Evolutionary conservation across 495 filamentous ascomycete species (phyloP).

Genomic region (Antarctomyces pellizariae): DNA sequence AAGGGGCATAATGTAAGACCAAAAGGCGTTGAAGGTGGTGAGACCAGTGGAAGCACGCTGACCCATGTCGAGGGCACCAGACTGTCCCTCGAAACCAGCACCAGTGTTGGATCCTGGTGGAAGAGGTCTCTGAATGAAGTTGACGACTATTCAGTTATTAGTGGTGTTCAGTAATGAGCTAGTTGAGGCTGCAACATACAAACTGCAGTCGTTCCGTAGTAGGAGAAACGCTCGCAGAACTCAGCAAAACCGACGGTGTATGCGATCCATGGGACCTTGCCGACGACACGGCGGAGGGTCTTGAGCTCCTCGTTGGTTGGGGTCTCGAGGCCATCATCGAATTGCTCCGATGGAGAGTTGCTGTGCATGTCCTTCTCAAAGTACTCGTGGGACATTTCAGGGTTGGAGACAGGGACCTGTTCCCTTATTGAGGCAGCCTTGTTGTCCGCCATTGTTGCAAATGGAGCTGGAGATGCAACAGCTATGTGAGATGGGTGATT

Average conservation of each 20-base stretch:
- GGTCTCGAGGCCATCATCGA: slow-evolving; percentile 1
- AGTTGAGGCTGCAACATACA: slow-evolving; percentile 19
- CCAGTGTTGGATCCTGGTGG: slow-evolving; percentile 32
- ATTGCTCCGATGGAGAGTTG: too few relatives aligned
- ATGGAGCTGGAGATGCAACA: too few relatives aligned
- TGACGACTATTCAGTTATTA: slow-evolving; percentile 19
- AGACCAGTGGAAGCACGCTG: slow-evolving; percentile 42
- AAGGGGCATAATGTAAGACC: slow-evolving; percentile 42
- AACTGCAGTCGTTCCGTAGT: slow-evolving; percentile 47
- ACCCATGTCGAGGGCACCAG: slow-evolving; percentile 41
- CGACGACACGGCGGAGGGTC: slow-evolving; percentile 41
- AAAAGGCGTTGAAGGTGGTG: slow-evolving; percentile 48
- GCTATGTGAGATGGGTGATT: too few relatives aligned
- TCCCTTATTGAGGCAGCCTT: too few relatives aligned
- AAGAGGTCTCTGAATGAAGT: slow-evolving; percentile 42
- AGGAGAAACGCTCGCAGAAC: slow-evolving; percentile 52
- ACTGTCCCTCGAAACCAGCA: slow-evolving; percentile 23
- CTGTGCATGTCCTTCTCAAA: too few relatives aligned
- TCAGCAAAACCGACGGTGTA: slow-evolving; percentile 51
- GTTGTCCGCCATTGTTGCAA: too few relatives aligned
- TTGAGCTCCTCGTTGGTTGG: slow-evolving; percentile 36
- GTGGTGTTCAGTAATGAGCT: too few relatives aligned
- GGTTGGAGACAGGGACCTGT: too few relatives aligned
- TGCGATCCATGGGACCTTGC: slow-evolving; percentile 35
- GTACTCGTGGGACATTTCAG: too few relatives aligned